Base-by-base conservation (phyloP, 176 grass and related monocot genomes). In the Musa troglodytarum region DNA sequence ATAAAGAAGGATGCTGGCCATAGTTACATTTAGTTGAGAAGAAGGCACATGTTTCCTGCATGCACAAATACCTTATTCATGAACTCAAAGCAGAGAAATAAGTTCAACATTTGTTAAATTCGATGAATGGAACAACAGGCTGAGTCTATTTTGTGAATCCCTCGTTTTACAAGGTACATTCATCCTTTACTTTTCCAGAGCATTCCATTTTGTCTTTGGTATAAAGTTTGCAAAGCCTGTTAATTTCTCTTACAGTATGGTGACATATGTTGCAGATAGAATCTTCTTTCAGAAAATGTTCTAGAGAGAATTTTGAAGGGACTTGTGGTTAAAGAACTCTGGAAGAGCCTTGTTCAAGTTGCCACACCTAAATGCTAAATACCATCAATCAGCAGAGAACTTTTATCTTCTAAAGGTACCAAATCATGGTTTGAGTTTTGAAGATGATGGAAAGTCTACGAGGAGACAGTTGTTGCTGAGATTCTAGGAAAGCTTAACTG, bases 1-100 rank as follows among this genome's bases (percentile, higher is more conserved):
- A 63, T 34, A 78, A 64, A 57, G 69, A 92, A 92, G 76, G 84
- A 87, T 69, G 69, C 61, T 83, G 87, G 82, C 71, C 78, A 34
- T 53, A 92, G 80, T 77, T 75, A 78, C 43, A 76, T 89, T 68
- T 92, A 77, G 29, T 70, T 50, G 1, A 50, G 34, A 70, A 1
- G 55, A 61, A 70, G 28, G n/a, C 17, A 24, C 17, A 20, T 70
- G 68, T 70, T 70, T 50, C 34, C 68, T 50, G n/a, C 68, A 70
- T 50, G 50, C 15, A 49, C 34, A 70, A 70, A 5, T 28, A 14
- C 11, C 25, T 67, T 67, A 67, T 16, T 12, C 14, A 3, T 24
- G 10, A 67, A 5, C 64, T 16, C 29, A 34, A 34, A 67, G 23
- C 2, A 67, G 11, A 14, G 64, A 67, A 28, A 16, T 29, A 10